These are phyloP conservation scores for Rhododendron griersonianum DNA, from an alignment of 148 eudicot genomes.

Conservation along the genomic window DNA sequence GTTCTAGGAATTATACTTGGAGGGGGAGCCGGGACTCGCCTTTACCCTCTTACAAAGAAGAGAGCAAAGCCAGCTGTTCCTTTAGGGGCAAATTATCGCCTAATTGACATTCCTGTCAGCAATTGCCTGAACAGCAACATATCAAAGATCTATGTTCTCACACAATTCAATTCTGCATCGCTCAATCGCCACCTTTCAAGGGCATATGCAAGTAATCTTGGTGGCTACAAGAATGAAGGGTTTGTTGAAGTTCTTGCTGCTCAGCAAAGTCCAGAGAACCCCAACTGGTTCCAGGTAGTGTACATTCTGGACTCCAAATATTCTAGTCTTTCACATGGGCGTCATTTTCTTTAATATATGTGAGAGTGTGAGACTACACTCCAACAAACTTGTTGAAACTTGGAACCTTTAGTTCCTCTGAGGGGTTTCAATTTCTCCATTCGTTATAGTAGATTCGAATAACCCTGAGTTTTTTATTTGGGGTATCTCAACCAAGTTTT, in stretches of 20 bases:
- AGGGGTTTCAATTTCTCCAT: neutral
- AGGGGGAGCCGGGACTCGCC: constrained; percentile 98
- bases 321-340: neutral
- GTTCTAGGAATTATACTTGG: constrained; percentile 97
- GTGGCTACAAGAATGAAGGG: constrained; percentile 92
- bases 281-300: constrained; percentile 92
- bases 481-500: neutral
- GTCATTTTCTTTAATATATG: neutral
- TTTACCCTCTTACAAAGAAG: constrained; percentile 88
- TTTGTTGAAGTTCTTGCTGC: constrained; percentile 99
- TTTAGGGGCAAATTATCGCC: constrained; percentile 84
- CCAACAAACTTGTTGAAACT: neutral
- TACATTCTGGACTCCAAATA: neutral
- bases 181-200: constrained; percentile 88
- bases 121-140: constrained; percentile 91
- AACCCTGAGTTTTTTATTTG: neutral
- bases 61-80: constrained; percentile 97
- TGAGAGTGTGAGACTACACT: neutral
- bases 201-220: constrained; percentile 88
- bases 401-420: neutral
- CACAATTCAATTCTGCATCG: constrained; percentile 95
- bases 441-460: neutral
- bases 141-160: constrained; percentile 80
- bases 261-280: constrained; percentile 97
- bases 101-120: constrained; percentile 93